Evolutionary conservation across 768 basidiomycete genomes (phyloP), one percentile per base, ranked within the genome.

Genomic region (Astraeus odoratus): DNA sequence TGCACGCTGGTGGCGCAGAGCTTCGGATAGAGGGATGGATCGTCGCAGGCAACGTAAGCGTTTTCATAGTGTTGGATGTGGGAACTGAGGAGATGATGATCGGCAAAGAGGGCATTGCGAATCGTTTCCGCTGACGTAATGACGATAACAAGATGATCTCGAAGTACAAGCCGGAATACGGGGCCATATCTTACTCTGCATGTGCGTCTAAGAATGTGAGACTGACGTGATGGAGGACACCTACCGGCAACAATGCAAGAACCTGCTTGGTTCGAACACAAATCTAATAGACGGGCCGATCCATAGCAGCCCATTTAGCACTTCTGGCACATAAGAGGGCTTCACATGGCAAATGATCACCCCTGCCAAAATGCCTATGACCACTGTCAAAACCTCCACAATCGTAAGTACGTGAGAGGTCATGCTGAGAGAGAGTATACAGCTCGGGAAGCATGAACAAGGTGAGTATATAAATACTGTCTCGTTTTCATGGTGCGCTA

Each of bases 201-300:
- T 13, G 19, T 4, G 9, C n/a, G 18, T 10, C 16, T 31, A 37
- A 8, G 36, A 2, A 18, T 20, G 19, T 18, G 12, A 13, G 13
- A 22, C 10, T 35, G 18, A 5, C 18, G 18, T 19, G 12, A 15
- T n/a, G 3, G 25, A 20, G 12, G 13, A 18, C 26, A 13, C 40
- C 0, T 45, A 60, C 58, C 49, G 56, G 51, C 58, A 59, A 46
- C 31, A 27, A 4, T 41, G 42, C 9, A 58, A 46, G 37, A 58
- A 58, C 0, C 10, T 39, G 8, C 49, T 16, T 15, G 58, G 58
- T 19, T n/a, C n/a, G n/a, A n/a, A n/a, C n/a, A n/a, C n/a, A n/a
- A n/a, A n/a, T n/a, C n/a, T n/a, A n/a, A n/a, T n/a, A n/a, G n/a
- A n/a, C n/a, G n/a, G n/a, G n/a, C n/a, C n/a, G n/a, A n/a, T n/a